Evolutionary conservation across 805 yeast genomes (phyloP).

Genomic region (Saturnispora besseyi): DNA sequence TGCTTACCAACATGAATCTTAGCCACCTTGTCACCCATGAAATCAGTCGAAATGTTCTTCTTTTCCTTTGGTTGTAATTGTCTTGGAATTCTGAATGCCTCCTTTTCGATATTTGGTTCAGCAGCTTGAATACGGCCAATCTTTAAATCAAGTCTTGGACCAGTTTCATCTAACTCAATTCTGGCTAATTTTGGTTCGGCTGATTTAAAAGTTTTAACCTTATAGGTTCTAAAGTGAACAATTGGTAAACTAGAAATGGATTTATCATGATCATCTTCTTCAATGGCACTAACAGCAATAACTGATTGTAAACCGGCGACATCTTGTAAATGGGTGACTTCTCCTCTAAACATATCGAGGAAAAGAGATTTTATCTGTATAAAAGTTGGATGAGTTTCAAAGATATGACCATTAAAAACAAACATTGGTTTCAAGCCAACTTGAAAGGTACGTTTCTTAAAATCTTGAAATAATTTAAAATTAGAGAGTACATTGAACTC

Average conservation of each 20-base stretch:
- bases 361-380: slow-evolving; percentile 81
- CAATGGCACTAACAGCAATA: slow-evolving; percentile 68
- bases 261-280: slow-evolving; percentile 67
- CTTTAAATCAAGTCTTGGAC: slow-evolving; percentile 90
- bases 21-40: slow-evolving; percentile 94
- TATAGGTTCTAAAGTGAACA: slow-evolving; percentile 85
- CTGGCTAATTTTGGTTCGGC: slow-evolving; percentile 82
- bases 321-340: slow-evolving; percentile 71
- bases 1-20: slow-evolving; percentile 94
- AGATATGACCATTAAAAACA: slow-evolving; percentile 83
- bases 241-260: slow-evolving; percentile 54
- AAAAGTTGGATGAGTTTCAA: slow-evolving; percentile 81
- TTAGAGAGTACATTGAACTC: slow-evolving; percentile 69
- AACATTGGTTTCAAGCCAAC: slow-evolving; percentile 93
- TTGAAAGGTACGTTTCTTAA: slow-evolving; percentile 69
- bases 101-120: slow-evolving; percentile 81
- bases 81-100: slow-evolving; percentile 72
- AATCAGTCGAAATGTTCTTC: slow-evolving; percentile 83
- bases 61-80: slow-evolving; percentile 72
- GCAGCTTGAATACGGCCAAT: slow-evolving; percentile 81
- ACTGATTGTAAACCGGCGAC: slow-evolving; percentile 93
- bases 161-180: slow-evolving; percentile 89
- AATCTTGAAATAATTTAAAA: slow-evolving; percentile 68
- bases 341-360: slow-evolving; percentile 85
- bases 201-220: slow-evolving; percentile 68